phyloP scores from a whole-genome alignment of 2,329 filamentous ascomycete species.

The Hypocrella siamensis region DNA sequence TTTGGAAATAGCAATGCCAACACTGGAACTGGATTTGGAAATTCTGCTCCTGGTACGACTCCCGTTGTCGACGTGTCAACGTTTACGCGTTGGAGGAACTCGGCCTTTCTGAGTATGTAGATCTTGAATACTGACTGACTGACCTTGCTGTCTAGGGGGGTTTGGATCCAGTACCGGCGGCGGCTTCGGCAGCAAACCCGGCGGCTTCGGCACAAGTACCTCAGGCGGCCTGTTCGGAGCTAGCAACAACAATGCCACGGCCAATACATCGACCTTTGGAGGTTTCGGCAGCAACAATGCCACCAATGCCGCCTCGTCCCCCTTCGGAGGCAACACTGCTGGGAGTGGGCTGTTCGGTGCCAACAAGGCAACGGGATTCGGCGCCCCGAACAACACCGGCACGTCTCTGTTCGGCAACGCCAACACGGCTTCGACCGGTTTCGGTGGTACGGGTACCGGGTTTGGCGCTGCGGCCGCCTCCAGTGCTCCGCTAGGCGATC shows the following conservation, averaged over 20 bases:
- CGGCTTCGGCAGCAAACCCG: slow-evolving; percentile 30
- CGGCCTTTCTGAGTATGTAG: not conserved
- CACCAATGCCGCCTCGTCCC: slow-evolving; percentile 19
- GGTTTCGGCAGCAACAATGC: slow-evolving; percentile 22
- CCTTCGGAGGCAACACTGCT: slow-evolving; percentile 19
- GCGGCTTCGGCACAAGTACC: slow-evolving; percentile 31
- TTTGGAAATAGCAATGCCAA: slow-evolving; percentile 25
- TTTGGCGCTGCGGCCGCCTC: too few species aligned
- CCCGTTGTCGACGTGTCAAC: not conserved
- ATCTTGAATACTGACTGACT: not conserved
- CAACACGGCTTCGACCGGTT: slow-evolving; percentile 15
- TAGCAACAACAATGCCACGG: slow-evolving; percentile 19
- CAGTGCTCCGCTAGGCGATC: slow-evolving; percentile 27
- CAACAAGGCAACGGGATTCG: slow-evolving; percentile 33
- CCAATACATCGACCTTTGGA: slow-evolving; percentile 20
- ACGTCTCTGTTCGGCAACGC: slow-evolving; percentile 31
- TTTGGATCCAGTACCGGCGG: slow-evolving; percentile 20
- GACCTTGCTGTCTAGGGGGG: slow-evolving; percentile 11
- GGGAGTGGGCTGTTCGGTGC: slow-evolving; percentile 38
- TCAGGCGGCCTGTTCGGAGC: slow-evolving; percentile 31
- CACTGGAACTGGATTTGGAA: slow-evolving; percentile 19
- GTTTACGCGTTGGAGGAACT: not conserved
- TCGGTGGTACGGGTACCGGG: slow-evolving; percentile 28
- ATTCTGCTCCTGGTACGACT: slow-evolving; percentile 16
- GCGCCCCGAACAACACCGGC: slow-evolving; percentile 22